Percentiles rank a stretch among this genome's conserved stretches.
Conservation (phyloP, 106 monocot species). For the Dioscorea dumetorum region DNA sequence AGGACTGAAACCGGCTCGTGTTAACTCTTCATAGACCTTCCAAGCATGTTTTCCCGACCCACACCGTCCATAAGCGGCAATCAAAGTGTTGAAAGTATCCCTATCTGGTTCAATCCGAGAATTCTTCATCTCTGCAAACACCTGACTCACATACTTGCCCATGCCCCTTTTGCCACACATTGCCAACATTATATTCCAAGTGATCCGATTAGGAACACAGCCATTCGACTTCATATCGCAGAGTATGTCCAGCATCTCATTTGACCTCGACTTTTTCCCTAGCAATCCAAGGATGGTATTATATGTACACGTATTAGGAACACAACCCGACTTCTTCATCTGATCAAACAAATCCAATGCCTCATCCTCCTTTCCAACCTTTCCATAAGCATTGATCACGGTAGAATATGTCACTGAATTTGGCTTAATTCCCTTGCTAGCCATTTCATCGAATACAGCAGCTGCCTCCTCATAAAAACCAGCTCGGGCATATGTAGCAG, state of each 20-base stretch:
- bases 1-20: conserved; percentile 56
- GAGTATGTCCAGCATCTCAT: conserved; percentile 65
- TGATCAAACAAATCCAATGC: conserved; percentile 50
- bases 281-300: conserved; percentile 77
- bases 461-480: conserved; percentile 66
- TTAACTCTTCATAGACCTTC: conserved; percentile 72
- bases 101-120: conserved; percentile 61
- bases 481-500: conserved; percentile 66
- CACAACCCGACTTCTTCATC: conserved; percentile 70
- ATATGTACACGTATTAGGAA: conserved; percentile 76
- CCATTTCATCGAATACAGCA: conserved; percentile 62
- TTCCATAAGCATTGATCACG: conserved; percentile 76
- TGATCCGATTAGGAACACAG: conserved; percentile 74
- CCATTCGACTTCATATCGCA: conserved; percentile 71
- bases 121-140: conserved; percentile 75
- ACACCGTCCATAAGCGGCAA: conserved; percentile 78
- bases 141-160: conserved; percentile 49
- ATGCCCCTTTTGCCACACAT: conserved; percentile 77
- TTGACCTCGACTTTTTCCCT: conserved; percentile 63
- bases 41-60: conserved; percentile 50
- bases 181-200: conserved; percentile 88
- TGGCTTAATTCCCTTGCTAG: conserved; percentile 54
- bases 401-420: conserved; percentile 82
- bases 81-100: conserved; percentile 87
- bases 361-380: conserved; percentile 55